Base-by-base conservation (phyloP, 2,329 filamentous ascomycete species). In the Diaporthe sp. region DNA sequence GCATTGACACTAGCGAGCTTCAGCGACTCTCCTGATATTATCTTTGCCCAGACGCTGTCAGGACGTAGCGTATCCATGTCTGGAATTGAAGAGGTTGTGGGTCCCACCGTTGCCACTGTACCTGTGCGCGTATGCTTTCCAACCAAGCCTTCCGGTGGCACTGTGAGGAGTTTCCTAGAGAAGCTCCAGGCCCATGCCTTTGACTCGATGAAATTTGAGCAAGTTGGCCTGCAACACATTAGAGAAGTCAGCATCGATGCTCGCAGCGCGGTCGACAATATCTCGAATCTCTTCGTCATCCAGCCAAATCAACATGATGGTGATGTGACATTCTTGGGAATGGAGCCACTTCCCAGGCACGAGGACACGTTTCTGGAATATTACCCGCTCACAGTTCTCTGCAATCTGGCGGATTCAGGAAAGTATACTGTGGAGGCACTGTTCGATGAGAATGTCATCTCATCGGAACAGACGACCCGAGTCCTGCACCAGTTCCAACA, bases 171-270 rank as follows among this genome's bases (percentile, higher is more conserved):
- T 4, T 61, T 60, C 25, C 83, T 94, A 4, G 85, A 89, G 57
- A 82, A 84, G 3, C 86, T 94, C 3, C 91, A 93, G 49, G 84
- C 89, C 42, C 86, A 89, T 73, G 89, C 88, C 0, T 85, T 91
- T 0, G 83, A 86, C 2, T 88, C 90, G 78, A 92, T 93, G 8
- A 89, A 91, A 0, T 89, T 93, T 79, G 90, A 94, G 81, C 92
- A 94, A 80, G 86, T 89, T 65, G 90, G 90, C 28, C 83, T 92
- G 62, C 90, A 92, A 78, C 85, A 91, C 77, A 92, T 92, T 75
- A 88, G 90, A 13, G 85, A 87, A 31, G 82, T 92, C 86, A 1
- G 89, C 91, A 75, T 87, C 88, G 5, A 84, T 88, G 17, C 68
- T 31, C 37, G 49, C 68, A 31, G 22, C 8, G 44, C 44, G 19